Evolutionary conservation across 257 asterid genomes (phyloP).

Genomic region (Nemophila menziesii): DNA sequence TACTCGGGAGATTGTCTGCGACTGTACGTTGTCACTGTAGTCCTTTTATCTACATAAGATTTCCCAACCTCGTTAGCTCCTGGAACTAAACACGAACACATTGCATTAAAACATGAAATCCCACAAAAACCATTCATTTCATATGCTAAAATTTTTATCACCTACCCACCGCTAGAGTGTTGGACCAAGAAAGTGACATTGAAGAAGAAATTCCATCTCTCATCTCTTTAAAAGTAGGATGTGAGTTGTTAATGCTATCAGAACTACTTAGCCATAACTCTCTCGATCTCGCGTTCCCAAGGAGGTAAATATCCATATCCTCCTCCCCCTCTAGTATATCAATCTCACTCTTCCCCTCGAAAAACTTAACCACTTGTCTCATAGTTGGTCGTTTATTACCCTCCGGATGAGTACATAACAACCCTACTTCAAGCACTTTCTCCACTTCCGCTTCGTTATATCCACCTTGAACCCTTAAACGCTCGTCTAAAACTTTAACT

Average conservation of each 20-base stretch:
- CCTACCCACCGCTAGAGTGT: conserved; percentile 38
- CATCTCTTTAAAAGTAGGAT: conserved; percentile 52
- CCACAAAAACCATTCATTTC: background rate
- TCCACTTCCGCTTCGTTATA: conserved; percentile 33
- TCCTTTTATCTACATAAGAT: background rate
- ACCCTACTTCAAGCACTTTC: conserved; percentile 41
- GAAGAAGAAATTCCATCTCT: conserved; percentile 31
- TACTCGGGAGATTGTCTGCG: background rate
- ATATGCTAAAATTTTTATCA: conserved; percentile 15
- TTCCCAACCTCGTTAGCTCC: background rate
- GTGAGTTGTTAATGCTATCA: conserved; percentile 26
- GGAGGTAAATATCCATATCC: conserved; percentile 32
- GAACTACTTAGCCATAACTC: conserved; percentile 36
- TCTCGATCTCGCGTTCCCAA: conserved; percentile 28
- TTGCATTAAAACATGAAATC: background rate
- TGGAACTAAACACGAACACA: conserved; percentile 6
- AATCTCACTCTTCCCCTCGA: conserved; percentile 34
- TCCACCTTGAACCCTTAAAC: conserved; percentile 20
- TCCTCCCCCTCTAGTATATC: conserved; percentile 25
- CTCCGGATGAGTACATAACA: conserved; percentile 42
- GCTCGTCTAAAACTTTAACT: conserved; percentile 24
- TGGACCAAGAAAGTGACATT: conserved; percentile 48
- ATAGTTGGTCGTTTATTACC: conserved; percentile 46
- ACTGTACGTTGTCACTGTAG: conserved; percentile 3
- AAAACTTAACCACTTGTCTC: conserved; percentile 52